phyloP scores from a whole-genome alignment of 305 asterid species.

The Fraxinus baroniana region DNA sequence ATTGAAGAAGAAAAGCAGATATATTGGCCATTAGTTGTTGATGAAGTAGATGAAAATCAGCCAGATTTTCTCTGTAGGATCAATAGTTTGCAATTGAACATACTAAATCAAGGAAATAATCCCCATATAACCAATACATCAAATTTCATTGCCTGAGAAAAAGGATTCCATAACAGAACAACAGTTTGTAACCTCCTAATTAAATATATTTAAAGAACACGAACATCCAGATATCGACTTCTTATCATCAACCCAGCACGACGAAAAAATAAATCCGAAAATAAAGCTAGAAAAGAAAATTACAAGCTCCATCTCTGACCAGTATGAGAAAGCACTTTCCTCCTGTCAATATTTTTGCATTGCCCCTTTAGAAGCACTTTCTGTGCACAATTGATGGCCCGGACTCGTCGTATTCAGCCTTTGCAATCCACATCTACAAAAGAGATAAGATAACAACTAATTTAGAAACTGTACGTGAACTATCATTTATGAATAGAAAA shows the following conservation, averaged over 20 bases:
- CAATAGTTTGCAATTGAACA: background rate
- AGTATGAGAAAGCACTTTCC: conserved; percentile 14
- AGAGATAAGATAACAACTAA: background rate
- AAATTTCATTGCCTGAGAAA: background rate
- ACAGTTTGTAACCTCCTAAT: conserved; percentile 23
- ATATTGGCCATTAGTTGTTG: no score
- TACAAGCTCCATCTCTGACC: conserved; percentile 29
- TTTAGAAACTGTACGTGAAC: background rate
- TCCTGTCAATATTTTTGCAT: conserved; percentile 8
- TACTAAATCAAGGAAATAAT: background rate
- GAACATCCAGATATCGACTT: conserved; percentile 28
- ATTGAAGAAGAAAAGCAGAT: no score
- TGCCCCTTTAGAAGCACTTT: conserved; percentile 39
- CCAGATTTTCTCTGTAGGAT: background rate
- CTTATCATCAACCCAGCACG: conserved; percentile 20
- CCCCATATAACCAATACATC: background rate
- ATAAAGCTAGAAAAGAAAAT: conserved; percentile 22
- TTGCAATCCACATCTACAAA: conserved; percentile 47
- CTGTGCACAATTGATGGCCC: conserved; percentile 49
- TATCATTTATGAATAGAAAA: background rate
- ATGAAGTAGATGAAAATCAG: no score
- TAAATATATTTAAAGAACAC: conserved; percentile 22
- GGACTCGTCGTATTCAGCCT: conserved; percentile 46
- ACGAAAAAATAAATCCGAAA: conserved; percentile 21
- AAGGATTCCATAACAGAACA: conserved; percentile 10